Evolutionary conservation across 2,329 filamentous ascomycete species (phyloP).

Genomic region (Tolypocladium sp.): DNA sequence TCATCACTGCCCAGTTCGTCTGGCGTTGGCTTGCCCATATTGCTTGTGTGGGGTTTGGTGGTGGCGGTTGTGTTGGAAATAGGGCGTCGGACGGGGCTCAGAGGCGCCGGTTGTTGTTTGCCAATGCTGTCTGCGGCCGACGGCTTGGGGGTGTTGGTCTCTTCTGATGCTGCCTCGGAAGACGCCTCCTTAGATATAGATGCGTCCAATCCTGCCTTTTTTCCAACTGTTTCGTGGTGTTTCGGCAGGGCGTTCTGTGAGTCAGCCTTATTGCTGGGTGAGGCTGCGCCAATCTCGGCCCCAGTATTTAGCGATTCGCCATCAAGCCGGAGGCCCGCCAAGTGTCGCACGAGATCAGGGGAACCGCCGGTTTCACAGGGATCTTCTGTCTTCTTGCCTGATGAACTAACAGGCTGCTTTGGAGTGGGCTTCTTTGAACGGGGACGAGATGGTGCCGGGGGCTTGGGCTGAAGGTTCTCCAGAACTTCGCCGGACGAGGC

Average conservation of each 20-base stretch:
- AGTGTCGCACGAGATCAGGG: conserved; percentile 19
- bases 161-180: too few species aligned
- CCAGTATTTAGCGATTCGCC: not conserved
- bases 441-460: too few species aligned
- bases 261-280: conserved; percentile 1
- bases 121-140: too few species aligned
- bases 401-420: not conserved
- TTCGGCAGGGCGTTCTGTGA: conserved; percentile 8
- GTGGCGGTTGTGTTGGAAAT: too few species aligned
- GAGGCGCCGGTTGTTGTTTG: not conserved
- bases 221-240: conserved; percentile 6
- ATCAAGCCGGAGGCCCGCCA: conserved; percentile 19
- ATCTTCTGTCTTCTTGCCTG: too few species aligned
- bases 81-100: too few species aligned
- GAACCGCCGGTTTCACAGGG: conserved; percentile 5
- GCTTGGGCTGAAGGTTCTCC: conserved; percentile 12
- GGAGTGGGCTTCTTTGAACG: not conserved
- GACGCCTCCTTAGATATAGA: too few species aligned
- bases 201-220: too few species aligned
- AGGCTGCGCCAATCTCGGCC: too few species aligned
- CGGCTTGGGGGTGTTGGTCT: too few species aligned
- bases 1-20: not conserved
- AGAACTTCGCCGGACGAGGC: conserved; percentile 52
- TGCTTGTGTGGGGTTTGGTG: not conserved
- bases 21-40: too few species aligned